phyloP scores from a whole-genome alignment of 768 basidiomycete genomes.

The Paxillus involutus region DNA sequence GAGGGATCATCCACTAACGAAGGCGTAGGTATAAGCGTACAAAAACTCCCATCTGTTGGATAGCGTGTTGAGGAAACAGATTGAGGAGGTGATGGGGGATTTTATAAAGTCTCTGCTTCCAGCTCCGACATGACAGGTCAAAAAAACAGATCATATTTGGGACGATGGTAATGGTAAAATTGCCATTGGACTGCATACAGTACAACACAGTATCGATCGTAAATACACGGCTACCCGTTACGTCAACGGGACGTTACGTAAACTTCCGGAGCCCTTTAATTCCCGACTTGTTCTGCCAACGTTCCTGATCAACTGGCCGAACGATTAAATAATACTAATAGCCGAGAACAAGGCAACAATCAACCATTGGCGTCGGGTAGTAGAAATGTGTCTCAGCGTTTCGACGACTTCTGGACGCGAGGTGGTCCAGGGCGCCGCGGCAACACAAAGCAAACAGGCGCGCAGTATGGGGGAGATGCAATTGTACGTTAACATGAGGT shows the following conservation, averaged over 20 bases:
- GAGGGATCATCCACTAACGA: conserved; percentile 20
- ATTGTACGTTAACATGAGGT: background rate
- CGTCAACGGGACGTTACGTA: too few relatives aligned
- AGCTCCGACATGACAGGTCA: conserved; percentile 27
- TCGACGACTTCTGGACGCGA: background rate
- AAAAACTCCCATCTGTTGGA: conserved; percentile 36
- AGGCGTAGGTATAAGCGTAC: conserved; percentile 28
- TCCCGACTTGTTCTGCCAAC: too few relatives aligned
- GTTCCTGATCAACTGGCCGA: too few relatives aligned
- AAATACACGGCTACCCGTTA: background rate
- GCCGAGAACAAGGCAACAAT: background rate
- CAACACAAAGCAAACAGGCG: background rate
- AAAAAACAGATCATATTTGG: conserved; percentile 24
- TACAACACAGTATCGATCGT: conserved; percentile 12
- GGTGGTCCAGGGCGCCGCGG: background rate
- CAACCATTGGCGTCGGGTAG: background rate
- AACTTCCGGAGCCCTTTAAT: background rate
- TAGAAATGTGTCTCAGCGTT: background rate
- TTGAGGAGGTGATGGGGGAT: background rate
- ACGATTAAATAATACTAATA: too few relatives aligned
- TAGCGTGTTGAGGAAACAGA: conserved; percentile 18
- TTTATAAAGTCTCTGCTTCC: conserved; percentile 22
- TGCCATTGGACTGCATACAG: background rate
- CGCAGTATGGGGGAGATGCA: background rate
- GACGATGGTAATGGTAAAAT: background rate